Conservation (phyloP, 805 yeast genomes). For the Wickerhamiella galacta region DNA sequence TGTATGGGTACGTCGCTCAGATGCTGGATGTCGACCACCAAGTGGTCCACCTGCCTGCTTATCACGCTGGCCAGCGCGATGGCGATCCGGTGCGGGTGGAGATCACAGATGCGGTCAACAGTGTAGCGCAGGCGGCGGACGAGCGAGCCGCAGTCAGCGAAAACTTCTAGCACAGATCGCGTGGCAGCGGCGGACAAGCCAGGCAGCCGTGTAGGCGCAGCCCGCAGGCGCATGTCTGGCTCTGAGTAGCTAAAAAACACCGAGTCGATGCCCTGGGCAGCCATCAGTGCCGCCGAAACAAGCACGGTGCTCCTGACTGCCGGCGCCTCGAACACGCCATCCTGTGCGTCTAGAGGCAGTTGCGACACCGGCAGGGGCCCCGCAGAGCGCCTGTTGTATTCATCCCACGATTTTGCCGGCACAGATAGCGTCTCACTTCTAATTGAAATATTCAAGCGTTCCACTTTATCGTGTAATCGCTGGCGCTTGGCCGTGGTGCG, state of each 20-base stretch:
- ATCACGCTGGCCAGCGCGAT: conserved; percentile 7
- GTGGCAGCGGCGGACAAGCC: conserved; percentile 1
- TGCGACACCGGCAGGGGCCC: not conserved
- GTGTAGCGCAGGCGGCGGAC: conserved; percentile 6
- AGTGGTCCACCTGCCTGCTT: conserved; percentile 1
- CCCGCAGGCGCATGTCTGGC: not conserved
- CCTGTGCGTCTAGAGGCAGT: not conserved
- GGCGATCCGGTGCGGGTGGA: not conserved
- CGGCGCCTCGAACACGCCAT: not conserved
- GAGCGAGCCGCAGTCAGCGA: conserved; percentile 4
- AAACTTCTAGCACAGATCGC: not conserved
- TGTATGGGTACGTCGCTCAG: conserved; percentile 1
- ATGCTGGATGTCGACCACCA: too few relatives aligned
- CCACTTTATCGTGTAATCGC: too few relatives aligned
- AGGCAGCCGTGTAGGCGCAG: not conserved
- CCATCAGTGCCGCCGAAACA: not conserved
- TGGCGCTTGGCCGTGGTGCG: too few relatives aligned
- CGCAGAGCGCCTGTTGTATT: not conserved
- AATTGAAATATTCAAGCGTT: too few relatives aligned
- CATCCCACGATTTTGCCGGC: not conserved
- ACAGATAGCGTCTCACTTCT: not conserved
- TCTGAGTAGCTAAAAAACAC: not conserved
- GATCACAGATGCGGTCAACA: conserved; percentile 1
- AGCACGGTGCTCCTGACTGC: not conserved
- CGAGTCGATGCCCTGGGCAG: not conserved